Conservation (phyloP, 2,329 filamentous ascomycete genomes). For the Ciborinia camelliae region DNA sequence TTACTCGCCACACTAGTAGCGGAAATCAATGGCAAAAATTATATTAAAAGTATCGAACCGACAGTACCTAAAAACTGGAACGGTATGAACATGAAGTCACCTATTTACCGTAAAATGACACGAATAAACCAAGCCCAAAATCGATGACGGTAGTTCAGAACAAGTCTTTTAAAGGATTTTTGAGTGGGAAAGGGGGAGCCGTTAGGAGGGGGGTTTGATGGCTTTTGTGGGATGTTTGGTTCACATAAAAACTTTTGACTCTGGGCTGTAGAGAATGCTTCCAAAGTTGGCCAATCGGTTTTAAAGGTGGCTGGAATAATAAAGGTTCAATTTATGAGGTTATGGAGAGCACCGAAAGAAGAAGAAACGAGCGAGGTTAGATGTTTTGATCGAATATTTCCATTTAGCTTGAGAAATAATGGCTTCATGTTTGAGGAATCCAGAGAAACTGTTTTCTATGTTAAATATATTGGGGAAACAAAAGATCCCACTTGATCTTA, state of each 20-base stretch:
- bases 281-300: not conserved
- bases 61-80: not conserved
- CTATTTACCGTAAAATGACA: not conserved
- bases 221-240: not conserved
- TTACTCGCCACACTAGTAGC: not conserved
- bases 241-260: not conserved
- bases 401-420: not conserved
- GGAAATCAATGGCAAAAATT: not conserved
- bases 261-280: not conserved
- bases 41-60: not conserved
- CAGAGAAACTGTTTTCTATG: not conserved
- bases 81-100: not conserved
- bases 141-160: not conserved
- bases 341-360: not conserved
- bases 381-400: not conserved
- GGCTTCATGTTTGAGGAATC: not conserved
- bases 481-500: not conserved
- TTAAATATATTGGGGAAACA: not conserved
- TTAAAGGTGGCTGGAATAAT: not conserved
- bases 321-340: not conserved
- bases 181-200: no score
- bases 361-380: not conserved
- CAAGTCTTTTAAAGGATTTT: not conserved
- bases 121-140: not conserved
- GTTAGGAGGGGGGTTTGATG: not conserved